Evolutionary conservation across 2,329 filamentous ascomycete genomes (phyloP).

Genomic region (Daldinia sp.): DNA sequence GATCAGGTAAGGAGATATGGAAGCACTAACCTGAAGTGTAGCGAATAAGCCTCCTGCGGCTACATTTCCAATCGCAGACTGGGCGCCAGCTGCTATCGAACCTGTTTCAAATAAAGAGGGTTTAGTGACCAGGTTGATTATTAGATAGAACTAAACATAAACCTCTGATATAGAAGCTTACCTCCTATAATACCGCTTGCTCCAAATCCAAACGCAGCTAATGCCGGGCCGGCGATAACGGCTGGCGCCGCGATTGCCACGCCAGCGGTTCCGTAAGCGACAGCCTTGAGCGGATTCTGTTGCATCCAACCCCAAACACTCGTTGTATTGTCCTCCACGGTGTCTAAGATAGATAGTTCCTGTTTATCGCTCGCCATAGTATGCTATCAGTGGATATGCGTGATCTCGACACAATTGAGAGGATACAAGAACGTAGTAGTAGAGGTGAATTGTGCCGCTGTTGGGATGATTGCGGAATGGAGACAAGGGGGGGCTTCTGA

Average conservation of each 20-base stretch:
- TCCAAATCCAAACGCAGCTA: slow-evolving; percentile 40
- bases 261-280: slow-evolving; percentile 15
- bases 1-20: background rate
- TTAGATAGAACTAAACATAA: background rate
- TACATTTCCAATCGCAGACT: slow-evolving; percentile 44
- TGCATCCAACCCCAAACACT: slow-evolving; percentile 22
- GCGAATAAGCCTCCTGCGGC: slow-evolving; percentile 42
- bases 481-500: background rate
- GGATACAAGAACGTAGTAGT: background rate
- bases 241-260: slow-evolving; percentile 30
- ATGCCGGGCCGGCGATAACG: slow-evolving; percentile 23
- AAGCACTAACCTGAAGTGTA: slow-evolving; percentile 31
- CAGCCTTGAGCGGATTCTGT: slow-evolving; percentile 37
- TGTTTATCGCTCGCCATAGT: background rate
- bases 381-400: background rate
- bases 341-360: background rate
- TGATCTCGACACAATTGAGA: background rate
- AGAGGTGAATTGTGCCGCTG: background rate
- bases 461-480: background rate
- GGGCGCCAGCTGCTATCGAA: slow-evolving; percentile 40
- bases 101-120: slow-evolving; percentile 20
- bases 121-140: background rate
- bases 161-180: slow-evolving; percentile 19
- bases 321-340: background rate
- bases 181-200: slow-evolving; percentile 38